Base-by-base conservation (phyloP, 2,329 filamentous ascomycete species). In the Aspergillus luchuensis region DNA sequence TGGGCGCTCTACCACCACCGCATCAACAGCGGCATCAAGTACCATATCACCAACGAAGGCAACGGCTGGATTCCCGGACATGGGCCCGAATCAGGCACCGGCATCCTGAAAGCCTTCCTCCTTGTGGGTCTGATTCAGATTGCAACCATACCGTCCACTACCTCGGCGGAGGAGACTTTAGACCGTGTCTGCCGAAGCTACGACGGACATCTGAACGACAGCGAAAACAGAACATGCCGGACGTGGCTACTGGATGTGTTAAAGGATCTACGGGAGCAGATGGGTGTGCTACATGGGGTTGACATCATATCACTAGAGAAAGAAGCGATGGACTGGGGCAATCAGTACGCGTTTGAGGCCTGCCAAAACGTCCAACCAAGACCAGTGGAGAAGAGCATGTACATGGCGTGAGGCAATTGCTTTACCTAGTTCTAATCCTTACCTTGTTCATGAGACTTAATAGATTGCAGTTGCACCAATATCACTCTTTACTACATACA, bases 1-100 rank as follows among this genome's bases (percentile, higher is more conserved):
- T 74, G 72, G 71, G 71, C 56, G 2, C 66, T 67, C 8, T 74
- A 74, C 50, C 59, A 67, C 56, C 70, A 66, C 11, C n/a, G 21
- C 7, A 10, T 33, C n/a, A 36, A 23, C n/a, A 49, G 63, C 21
- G 63, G 66, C 45, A 67, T 51, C 25, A 67, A 68, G 55, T 72
- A 72, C 56, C 71, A 71, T 47, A 63, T 70, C 50, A 61, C 54
- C 52, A 66, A 65, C 39, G 50, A 60, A 36, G 58, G 66, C 11
- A 43, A 15, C 23, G 67, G 64, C 7, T 69, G 67, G 61, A 65
- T 68, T 21, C 50, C 64, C 25, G 63, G 61, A 19, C 67, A 71
- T 53, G 63, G 59, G 5, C 49, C 49, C 15, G 67, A 60, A 2
- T 57, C 47, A 19, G 47, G 23, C n/a, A 17, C 51, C 3, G 54